phyloP scores from a whole-genome alignment of 192 early-diverging fungal species.

The Podila verticillata region DNA sequence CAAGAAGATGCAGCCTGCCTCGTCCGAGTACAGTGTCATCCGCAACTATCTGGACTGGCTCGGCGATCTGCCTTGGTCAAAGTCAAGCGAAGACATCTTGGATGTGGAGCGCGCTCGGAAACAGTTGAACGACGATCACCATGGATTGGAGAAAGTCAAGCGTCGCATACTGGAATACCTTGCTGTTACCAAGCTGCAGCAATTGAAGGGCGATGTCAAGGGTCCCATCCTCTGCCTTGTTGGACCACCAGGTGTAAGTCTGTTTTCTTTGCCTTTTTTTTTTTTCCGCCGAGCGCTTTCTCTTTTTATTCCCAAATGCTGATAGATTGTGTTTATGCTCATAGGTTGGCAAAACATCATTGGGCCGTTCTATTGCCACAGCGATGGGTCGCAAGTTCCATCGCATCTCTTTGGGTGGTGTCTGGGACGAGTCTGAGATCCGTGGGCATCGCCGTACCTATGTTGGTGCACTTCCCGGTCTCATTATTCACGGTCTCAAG shows the following conservation, averaged over 20 bases:
- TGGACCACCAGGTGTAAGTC: constrained; percentile 68
- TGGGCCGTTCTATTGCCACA: constrained; percentile 82
- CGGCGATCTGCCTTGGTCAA: constrained; percentile 80
- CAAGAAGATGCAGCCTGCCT: constrained; percentile 74
- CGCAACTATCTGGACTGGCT: constrained; percentile 84
- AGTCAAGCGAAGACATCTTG: constrained; percentile 64
- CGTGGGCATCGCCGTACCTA: constrained; percentile 89
- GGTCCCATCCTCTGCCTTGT: constrained; percentile 83
- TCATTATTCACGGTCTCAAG: constrained; percentile 78
- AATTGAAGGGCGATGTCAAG: constrained; percentile 71
- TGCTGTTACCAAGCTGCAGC: constrained; percentile 77
- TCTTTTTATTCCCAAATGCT: constrained; percentile 34
- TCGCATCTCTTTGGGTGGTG: constrained; percentile 84
- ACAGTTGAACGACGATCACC: constrained; percentile 84
- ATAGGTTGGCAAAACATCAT: constrained; percentile 84
- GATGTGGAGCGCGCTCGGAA: constrained; percentile 72
- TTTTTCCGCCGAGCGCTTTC: neutral
- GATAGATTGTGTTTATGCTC: neutral
- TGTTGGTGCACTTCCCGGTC: constrained; percentile 85
- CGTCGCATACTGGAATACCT: constrained; percentile 85
- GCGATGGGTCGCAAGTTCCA: constrained; percentile 84
- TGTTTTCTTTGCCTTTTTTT: neutral
- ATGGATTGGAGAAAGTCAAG: constrained; percentile 84
- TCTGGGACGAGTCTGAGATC: constrained; percentile 90
- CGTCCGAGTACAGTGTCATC: constrained; percentile 82